Base-by-base conservation (phyloP, 2,329 filamentous ascomycete genomes). In the Neurospora sp. region DNA sequence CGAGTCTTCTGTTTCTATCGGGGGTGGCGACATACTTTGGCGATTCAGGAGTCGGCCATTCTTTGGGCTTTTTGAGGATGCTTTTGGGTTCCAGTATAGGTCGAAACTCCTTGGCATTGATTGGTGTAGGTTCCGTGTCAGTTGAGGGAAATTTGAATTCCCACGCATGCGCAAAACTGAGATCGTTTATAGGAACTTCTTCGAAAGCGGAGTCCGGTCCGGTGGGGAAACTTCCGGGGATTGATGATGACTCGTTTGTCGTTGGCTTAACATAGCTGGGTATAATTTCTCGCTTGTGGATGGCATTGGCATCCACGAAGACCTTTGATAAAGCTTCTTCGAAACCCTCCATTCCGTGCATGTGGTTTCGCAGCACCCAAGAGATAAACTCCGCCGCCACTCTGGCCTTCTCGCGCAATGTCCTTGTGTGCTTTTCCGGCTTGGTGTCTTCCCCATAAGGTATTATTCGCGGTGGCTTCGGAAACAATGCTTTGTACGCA, bases 221-320 rank as follows among this genome's bases (percentile, higher is more conserved):
- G 6, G 70, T 70, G 15, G 76, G 76, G 10, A 76, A 75, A 39
- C 71, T 71, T 5, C 78, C 78, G 0, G 75, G 77, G 23, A 76
- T 73, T 12, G 43, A 70, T 3, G 41, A 28, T 33, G 71, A 66
- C 67, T 70, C 65, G 37, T 69, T 68, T 5, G 68, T 68, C 10
- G 72, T 57, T 10, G 28, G 36, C 68, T 73, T 72, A 33, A 79
- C 72, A 66, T 75, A 79, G 71, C 78, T 80, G 3, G 75, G 74
- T 8, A 77, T 71, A 43, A 77, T 72, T 70, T 77, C 75, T 66
- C 75, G 73, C 67, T 76, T 77, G 74, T 78, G 77, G 67, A 78
- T 69, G 52, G 78, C 77, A 68, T 80, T 78, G 69, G 76, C 69
- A 66, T 80, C 79, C 69, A 77, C 76, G 66, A 79, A 71, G 38